Evolutionary conservation across 140 eudicot species (phyloP), one percentile per base, ranked within the genome.

Genomic region (Anethum foeniculum): DNA sequence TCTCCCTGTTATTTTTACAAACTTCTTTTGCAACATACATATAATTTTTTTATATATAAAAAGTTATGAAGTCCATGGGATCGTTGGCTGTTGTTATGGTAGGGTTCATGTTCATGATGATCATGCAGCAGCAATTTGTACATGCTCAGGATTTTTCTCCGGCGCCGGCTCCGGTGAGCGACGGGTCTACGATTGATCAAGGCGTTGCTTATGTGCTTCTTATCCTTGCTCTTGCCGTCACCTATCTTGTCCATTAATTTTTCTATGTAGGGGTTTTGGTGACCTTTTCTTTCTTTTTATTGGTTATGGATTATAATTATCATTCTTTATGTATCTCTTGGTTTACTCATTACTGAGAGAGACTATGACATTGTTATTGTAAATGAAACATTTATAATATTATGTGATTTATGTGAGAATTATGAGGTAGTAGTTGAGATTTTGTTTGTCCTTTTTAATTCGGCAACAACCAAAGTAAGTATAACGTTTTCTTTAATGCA

Each of bases 141-240:
- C 85, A 82, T 41, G 93, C 90, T 27, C 91, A 80, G 60, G 82
- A 76, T 38, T 7, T 84, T 3, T 80, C 87, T 78, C 91, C 91
- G 16, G 36, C 88, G 3, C 88, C 93, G 27, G 87, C 90, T 10
- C 91, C 80, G 78, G 73, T 78, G 28, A 87, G 60, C 30, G 88
- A 90, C 80, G 93, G 89, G 9, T 77, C 88, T 0, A 84, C 90
- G 3, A 78, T 89, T 77, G 92, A 89, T 84, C 92, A 85, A 86
- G 92, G 90, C 78, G 60, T 89, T 19, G 92, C 92, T 30, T 89
- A 89, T 71, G 30, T 86, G 0, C 88, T 89, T 69, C 71, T 89
- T 18, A 46, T 86, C 7, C n/a, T 89, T 1, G 92, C 92, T 2
- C 90, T 89, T 4, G 92, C 88, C 2, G 25, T 86, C 15, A 89